Conservation (phyloP, 805 yeast genomes). For the Cyberlindnera mississippiensis region DNA sequence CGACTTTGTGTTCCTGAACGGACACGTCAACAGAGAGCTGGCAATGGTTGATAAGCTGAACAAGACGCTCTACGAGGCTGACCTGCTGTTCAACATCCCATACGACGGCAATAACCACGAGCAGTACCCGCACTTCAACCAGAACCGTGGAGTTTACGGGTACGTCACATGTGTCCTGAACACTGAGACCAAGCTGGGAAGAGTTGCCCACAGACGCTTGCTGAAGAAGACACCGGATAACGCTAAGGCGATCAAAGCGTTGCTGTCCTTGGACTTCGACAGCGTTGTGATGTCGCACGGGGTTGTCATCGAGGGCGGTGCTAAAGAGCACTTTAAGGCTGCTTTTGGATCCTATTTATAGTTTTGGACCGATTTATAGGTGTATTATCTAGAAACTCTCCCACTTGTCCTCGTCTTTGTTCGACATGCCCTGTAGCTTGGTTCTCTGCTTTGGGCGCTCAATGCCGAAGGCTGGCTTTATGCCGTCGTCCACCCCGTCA, state of each 20-base stretch:
- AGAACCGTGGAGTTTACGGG: slow-evolving; percentile 42
- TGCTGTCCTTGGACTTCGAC: slow-evolving; percentile 41
- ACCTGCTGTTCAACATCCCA: slow-evolving; percentile 56
- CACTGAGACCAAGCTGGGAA: slow-evolving; percentile 38
- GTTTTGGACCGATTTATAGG: not conserved
- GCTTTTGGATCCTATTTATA: slow-evolving; percentile 16
- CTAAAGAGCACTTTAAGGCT: slow-evolving; percentile 26
- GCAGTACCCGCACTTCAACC: slow-evolving; percentile 37
- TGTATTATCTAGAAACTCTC: slow-evolving; percentile 47
- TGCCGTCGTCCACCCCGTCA: slow-evolving; percentile 43
- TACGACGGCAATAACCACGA: slow-evolving; percentile 48
- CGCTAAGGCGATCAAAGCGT: slow-evolving; percentile 14
- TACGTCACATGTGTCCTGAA: slow-evolving; percentile 38
- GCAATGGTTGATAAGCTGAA: slow-evolving; percentile 44
- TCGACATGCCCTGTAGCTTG: slow-evolving; percentile 48
- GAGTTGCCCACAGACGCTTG: slow-evolving; percentile 27
- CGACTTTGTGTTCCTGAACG: slow-evolving; percentile 54
- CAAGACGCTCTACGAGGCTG: slow-evolving; percentile 54
- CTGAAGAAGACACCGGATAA: slow-evolving; percentile 16
- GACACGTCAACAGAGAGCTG: slow-evolving; percentile 56
- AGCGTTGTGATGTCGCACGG: slow-evolving; percentile 60
- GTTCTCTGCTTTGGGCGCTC: slow-evolving; percentile 55
- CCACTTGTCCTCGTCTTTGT: slow-evolving; percentile 60
- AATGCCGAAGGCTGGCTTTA: slow-evolving; percentile 67
- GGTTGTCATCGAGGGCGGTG: slow-evolving; percentile 43